These are phyloP conservation scores for Saksenaea oblongispora DNA, from an alignment of 371 early-diverging fungal species.

Conservation along the genomic window DNA sequence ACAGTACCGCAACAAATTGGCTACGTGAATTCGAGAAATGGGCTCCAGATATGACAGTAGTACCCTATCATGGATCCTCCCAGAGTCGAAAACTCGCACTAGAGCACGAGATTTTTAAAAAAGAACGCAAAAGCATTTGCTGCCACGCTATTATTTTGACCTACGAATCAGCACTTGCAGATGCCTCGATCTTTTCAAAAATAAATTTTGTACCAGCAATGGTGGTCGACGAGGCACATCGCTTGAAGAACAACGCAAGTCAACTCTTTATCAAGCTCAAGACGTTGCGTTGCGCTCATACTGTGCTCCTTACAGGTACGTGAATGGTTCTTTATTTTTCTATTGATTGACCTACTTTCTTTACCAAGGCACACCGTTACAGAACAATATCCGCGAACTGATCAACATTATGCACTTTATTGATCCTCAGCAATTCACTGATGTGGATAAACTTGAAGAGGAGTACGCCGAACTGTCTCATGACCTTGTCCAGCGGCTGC, in stretches of 20 bases:
- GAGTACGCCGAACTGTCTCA: slow-evolving; percentile 54
- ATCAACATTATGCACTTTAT: slow-evolving; percentile 82
- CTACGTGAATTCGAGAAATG: slow-evolving; percentile 78
- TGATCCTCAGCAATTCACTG: slow-evolving; percentile 49
- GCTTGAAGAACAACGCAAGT: slow-evolving; percentile 78
- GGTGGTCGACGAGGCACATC: slow-evolving; percentile 87
- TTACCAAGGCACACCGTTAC: slow-evolving; percentile 71
- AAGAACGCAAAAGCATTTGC: slow-evolving; percentile 33
- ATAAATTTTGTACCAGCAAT: slow-evolving; percentile 63
- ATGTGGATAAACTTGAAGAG: slow-evolving; percentile 53
- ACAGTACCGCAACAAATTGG: slow-evolving; percentile 83
- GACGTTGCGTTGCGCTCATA: slow-evolving; percentile 51
- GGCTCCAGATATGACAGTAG: slow-evolving; percentile 71
- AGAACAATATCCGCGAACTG: slow-evolving; percentile 76
- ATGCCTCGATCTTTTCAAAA: slow-evolving; percentile 51
- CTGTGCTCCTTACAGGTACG: slow-evolving; percentile 72
- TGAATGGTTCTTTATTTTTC: slow-evolving; percentile 16
- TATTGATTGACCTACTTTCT: background rate
- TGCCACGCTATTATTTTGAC: slow-evolving; percentile 84
- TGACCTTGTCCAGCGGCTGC: slow-evolving; percentile 38
- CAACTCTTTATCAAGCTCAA: slow-evolving; percentile 68
- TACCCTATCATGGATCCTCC: slow-evolving; percentile 53
- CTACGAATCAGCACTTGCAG: slow-evolving; percentile 68
- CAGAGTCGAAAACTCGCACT: slow-evolving; percentile 55
- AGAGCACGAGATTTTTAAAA: slow-evolving; percentile 64